A percentile compares a stretch with the other conserved stretches of the same genome.
Evolutionary conservation across 768 basidiomycete species (phyloP).

Genomic region (Tylopilus felleus): DNA sequence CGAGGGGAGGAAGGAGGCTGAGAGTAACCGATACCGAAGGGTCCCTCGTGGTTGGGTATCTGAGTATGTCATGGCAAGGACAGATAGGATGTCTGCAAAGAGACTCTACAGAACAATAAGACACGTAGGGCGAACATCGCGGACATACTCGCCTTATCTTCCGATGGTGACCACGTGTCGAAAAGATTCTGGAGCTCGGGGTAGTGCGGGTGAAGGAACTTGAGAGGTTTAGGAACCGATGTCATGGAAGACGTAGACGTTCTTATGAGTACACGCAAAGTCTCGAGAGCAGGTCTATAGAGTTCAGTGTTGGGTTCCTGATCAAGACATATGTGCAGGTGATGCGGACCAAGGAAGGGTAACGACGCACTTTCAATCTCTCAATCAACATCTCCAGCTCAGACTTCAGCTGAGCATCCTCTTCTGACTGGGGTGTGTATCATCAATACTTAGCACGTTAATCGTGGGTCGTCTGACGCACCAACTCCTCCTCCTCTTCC

Average conservation of each 20-base stretch:
- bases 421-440: conserved; percentile 67
- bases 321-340: conserved; percentile 17
- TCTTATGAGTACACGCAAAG: conserved; percentile 86
- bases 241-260: conserved; percentile 99
- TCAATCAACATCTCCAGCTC: conserved; percentile 98
- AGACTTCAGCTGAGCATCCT: conserved; percentile 88
- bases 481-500: conserved; percentile 72
- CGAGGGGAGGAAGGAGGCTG: conserved; percentile 62
- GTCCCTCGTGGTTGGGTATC: conserved; percentile 97
- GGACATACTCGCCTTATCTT: conserved; percentile 51
- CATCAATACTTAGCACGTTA: conserved; percentile 8
- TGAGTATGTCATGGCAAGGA: conserved; percentile 99
- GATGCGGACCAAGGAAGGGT: background rate
- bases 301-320: conserved; percentile 87
- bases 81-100: conserved; percentile 95
- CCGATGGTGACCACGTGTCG: conserved; percentile 74
- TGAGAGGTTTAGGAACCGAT: conserved; percentile 96
- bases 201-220: conserved; percentile 95
- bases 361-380: conserved; percentile 69
- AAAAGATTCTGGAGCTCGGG: conserved; percentile 81
- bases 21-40: conserved; percentile 85
- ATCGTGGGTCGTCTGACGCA: conserved; percentile 41
- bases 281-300: conserved; percentile 89
- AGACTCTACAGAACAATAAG: conserved; percentile 56
- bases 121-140: background rate